phyloP scores from a whole-genome alignment of 2,329 filamentous ascomycete genomes.

The Fusarium guadeloupense region DNA sequence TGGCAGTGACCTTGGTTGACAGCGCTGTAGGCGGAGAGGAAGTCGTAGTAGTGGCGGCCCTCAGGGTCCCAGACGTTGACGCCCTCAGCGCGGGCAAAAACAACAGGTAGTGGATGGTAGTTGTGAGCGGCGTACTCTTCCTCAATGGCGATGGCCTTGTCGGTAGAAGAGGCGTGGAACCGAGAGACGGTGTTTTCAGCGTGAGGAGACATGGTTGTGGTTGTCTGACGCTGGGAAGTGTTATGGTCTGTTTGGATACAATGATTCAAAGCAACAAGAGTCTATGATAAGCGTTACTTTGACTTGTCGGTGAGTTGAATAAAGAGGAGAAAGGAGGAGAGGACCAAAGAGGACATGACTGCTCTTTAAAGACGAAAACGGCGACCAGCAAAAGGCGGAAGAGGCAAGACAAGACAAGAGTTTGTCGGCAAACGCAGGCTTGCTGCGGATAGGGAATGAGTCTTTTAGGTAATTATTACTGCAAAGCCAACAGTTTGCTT shows the following conservation, averaged over 20 bases:
- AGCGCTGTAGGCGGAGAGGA: conserved; percentile 83
- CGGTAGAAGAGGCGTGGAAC: conserved; percentile 81
- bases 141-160: conserved; percentile 82
- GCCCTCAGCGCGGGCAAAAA: conserved; percentile 86
- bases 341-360: conserved; percentile 11
- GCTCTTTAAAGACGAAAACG: conserved; percentile 37
- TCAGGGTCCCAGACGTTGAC: conserved; percentile 97
- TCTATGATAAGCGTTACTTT: neutral
- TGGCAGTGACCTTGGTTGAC: conserved; percentile 54
- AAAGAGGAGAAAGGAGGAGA: conserved; percentile 6
- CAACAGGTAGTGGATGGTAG: conserved; percentile 96
- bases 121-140: conserved; percentile 93
- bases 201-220: conserved; percentile 65
- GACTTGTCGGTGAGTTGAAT: conserved; percentile 3
- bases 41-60: conserved; percentile 94
- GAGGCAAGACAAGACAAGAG: neutral
- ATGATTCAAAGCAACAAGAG: conserved; percentile 2
- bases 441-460: conserved; percentile 20
- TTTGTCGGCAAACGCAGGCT: conserved; percentile 21
- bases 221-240: no score
- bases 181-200: conserved; percentile 56
- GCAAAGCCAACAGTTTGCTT: conserved; percentile 20
- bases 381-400: neutral
- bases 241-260: neutral
- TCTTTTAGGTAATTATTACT: conserved; percentile 45